Evolutionary conservation across 495 filamentous ascomycete genomes (phyloP).

Genomic region (Penicillium daleae): DNA sequence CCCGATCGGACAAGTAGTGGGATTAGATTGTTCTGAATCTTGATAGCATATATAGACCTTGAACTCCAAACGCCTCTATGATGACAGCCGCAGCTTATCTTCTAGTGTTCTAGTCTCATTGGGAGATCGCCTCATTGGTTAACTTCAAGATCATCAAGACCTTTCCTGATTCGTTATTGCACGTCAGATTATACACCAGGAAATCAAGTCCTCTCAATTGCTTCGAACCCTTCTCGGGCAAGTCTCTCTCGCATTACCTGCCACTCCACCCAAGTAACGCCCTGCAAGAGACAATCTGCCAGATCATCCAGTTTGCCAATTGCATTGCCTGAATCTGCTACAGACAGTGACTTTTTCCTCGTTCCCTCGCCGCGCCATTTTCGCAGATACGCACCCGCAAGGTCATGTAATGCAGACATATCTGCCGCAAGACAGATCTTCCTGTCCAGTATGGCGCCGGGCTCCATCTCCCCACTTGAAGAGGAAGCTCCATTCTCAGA

Average conservation of each 20-base stretch:
- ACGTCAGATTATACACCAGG: background rate
- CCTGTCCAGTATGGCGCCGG: background rate
- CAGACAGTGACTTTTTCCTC: conserved; percentile 22
- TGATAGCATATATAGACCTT: no score
- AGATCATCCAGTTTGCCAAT: conserved; percentile 84
- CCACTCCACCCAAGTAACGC: conserved; percentile 85
- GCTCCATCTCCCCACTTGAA: background rate
- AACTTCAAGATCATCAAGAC: no score
- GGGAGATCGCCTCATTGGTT: no score
- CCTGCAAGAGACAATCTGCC: conserved; percentile 87
- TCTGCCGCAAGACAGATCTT: conserved; percentile 35
- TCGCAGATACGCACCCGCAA: conserved; percentile 49
- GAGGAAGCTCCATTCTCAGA: background rate
- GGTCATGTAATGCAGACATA: conserved; percentile 38
- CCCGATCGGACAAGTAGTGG: no score
- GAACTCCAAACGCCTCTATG: no score
- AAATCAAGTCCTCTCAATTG: background rate
- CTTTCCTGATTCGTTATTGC: no score
- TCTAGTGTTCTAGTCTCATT: no score
- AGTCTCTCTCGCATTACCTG: conserved; percentile 64
- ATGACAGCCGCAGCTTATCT: no score
- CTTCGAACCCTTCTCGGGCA: conserved; percentile 7
- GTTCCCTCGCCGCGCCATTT: conserved; percentile 42
- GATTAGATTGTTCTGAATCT: no score
- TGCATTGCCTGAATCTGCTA: conserved; percentile 23